Conservation (phyloP, 169 alveolate species). For the Toxoplasma gondii region DNA sequence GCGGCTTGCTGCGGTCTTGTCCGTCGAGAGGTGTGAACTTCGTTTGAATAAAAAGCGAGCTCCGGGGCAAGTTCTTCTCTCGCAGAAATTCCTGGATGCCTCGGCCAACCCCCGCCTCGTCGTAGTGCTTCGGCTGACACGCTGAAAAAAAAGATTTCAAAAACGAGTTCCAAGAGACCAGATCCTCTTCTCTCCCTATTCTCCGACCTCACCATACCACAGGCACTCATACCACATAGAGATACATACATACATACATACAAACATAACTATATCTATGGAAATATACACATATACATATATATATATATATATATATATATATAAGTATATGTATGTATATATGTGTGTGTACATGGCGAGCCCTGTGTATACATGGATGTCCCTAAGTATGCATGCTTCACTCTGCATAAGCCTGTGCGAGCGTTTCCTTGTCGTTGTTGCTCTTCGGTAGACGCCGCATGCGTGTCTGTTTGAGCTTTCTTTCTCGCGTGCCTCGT, state of each 20-base stretch:
- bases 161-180: neutral
- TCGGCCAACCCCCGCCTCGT: constrained; percentile 34
- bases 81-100: neutral
- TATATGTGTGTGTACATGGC: neutral
- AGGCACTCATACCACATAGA: too few relatives aligned
- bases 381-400: neutral
- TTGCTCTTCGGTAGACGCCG: neutral
- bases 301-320: neutral
- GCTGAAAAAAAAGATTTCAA: neutral
- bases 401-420: neutral
- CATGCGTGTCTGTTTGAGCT: neutral
- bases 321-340: neutral
- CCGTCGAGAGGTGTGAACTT: constrained; percentile 42
- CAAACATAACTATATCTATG: neutral
- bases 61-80: neutral
- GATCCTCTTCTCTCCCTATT: too few relatives aligned
- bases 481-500: too few relatives aligned
- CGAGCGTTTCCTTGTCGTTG: neutral
- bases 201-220: too few relatives aligned
- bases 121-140: constrained; percentile 55
- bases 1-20: constrained; percentile 13
- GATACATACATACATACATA: neutral
- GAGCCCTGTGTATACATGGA: neutral
- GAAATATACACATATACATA: neutral
- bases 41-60: constrained; percentile 32